phyloP scores from a whole-genome alignment of 495 filamentous ascomycete species.

The Trichocladium uniseriatum region DNA sequence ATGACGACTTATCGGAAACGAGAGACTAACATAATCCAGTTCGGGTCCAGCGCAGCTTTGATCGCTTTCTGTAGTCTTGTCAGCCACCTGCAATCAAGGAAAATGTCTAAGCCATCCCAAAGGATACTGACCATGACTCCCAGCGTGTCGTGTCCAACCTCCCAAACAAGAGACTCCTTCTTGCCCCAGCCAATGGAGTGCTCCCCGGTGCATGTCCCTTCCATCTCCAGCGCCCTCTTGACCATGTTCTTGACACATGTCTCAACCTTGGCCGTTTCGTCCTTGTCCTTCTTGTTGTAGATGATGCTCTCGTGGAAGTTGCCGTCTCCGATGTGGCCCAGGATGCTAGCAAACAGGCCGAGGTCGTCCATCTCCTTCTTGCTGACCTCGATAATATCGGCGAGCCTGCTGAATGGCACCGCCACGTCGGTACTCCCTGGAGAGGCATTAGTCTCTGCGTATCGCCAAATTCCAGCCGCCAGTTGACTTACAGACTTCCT shows the following conservation, averaged over 20 bases:
- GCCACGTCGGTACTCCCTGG: constrained; percentile 74
- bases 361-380: constrained; percentile 83
- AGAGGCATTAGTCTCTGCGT: not conserved
- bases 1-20: not conserved
- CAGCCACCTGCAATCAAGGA: not conserved
- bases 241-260: constrained; percentile 82
- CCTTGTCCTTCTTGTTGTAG: constrained; percentile 59
- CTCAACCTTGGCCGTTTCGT: constrained; percentile 63
- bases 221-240: constrained; percentile 78
- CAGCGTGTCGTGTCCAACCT: constrained; percentile 75
- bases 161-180: constrained; percentile 67
- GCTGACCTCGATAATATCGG: constrained; percentile 82
- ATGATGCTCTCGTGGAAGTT: constrained; percentile 91
- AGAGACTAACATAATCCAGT: constrained; percentile 59
- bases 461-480: not conserved
- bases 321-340: constrained; percentile 79
- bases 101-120: not conserved
- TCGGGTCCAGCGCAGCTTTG: constrained; percentile 75
- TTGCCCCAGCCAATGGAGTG: constrained; percentile 87
- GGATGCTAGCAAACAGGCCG: constrained; percentile 74
- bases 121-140: constrained; percentile 54
- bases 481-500: constrained; percentile 45
- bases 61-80: constrained; percentile 46
- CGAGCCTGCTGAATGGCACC: constrained; percentile 75
- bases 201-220: constrained; percentile 86